Evolutionary conservation across 2,329 filamentous ascomycete species (phyloP), one percentile per base, ranked within the genome.

Genomic region (Stagonosporopsis tanaceti): DNA sequence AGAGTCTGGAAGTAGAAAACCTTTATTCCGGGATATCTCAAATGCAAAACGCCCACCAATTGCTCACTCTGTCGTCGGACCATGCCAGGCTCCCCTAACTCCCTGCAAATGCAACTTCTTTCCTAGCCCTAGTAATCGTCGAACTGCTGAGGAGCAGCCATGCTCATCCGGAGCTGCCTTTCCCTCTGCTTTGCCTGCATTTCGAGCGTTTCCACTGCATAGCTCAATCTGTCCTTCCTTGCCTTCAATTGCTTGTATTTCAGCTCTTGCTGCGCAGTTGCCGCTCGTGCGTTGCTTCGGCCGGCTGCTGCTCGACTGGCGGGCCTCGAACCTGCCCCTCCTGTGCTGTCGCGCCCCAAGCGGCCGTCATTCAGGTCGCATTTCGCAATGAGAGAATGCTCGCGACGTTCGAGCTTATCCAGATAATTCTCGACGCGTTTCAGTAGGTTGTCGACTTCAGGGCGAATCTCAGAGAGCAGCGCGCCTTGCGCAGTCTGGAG

Each of bases 381-480:
- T 67, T 92, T 89, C 2, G 93, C 92, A 65, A 93, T 92, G 34
- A 97, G 83, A 0, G 89, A 89, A 71, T 96, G 89, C 75, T 96
- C 91, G 63, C 92, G 89, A 6, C 93, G 87, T 50, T 90, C 90
- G 39, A 94, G 87, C 57, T 92, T 91, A 67, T 93, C 91, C 37
- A 96, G 85, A 70, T 96, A 89, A 61, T 89, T 87, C 64, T 92
- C 88, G n/a, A 93, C 92, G 64, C 93, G 89, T 61, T 88, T 85
- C 48, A 97, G 87, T 2, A 97, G 86, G 56, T 87, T 85, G 28
- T 88, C 82, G 62, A 96, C 90, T 75, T 92, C 93, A 8, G 93
- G 93, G n/a, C 89, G 89, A 66, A 97, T 95, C 74, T 96, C 93
- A 69, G 92, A 90, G 67, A 93, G 89, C 17, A 97, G 86, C 4